Percentiles rank a stretch among this genome's conserved stretches.
Conservation (phyloP, 2,329 filamentous ascomycete genomes). For the Thelonectria discophora region DNA sequence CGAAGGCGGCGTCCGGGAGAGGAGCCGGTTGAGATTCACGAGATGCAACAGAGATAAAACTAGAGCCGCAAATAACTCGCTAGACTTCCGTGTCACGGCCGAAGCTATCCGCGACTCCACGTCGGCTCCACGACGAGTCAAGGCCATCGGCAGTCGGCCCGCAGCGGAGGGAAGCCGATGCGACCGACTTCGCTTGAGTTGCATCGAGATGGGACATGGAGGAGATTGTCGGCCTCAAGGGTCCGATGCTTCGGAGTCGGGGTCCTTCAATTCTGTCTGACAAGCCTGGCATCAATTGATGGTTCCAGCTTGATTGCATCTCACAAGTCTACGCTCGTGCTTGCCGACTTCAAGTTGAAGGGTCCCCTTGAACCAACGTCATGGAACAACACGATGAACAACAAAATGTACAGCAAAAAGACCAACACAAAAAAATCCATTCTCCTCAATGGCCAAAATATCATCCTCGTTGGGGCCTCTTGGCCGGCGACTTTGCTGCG, state of each 20-base stretch:
- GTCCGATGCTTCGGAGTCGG: not conserved
- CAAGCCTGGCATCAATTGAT: no score
- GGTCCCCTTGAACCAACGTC: no score
- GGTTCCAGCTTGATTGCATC: no score
- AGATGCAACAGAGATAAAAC: no score
- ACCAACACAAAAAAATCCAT: slow-evolving; percentile 25
- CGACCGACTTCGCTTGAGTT: not conserved
- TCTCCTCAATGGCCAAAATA: slow-evolving; percentile 10
- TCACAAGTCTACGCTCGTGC: no score
- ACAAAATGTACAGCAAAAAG: not conserved
- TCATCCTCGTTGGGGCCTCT: slow-evolving; percentile 28
- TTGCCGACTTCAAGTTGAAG: no score
- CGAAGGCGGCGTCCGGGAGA: slow-evolving; percentile 22
- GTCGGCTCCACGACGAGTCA: not conserved
- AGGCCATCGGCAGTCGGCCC: slow-evolving; percentile 28
- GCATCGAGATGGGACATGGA: not conserved
- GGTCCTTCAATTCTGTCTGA: no score
- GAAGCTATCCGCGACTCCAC: slow-evolving; percentile 16
- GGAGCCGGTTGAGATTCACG: slow-evolving; percentile 5
- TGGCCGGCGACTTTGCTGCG: slow-evolving; percentile 39
- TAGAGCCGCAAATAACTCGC: not conserved
- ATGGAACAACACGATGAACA: not conserved
- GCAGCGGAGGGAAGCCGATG: slow-evolving; percentile 1
- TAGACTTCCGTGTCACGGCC: not conserved
- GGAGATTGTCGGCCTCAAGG: not conserved